Percentiles rank a stretch among this genome's conserved stretches.
phyloP scores from a whole-genome alignment of 192 early-diverging fungal species.

The Coemansia aciculifera region DNA sequence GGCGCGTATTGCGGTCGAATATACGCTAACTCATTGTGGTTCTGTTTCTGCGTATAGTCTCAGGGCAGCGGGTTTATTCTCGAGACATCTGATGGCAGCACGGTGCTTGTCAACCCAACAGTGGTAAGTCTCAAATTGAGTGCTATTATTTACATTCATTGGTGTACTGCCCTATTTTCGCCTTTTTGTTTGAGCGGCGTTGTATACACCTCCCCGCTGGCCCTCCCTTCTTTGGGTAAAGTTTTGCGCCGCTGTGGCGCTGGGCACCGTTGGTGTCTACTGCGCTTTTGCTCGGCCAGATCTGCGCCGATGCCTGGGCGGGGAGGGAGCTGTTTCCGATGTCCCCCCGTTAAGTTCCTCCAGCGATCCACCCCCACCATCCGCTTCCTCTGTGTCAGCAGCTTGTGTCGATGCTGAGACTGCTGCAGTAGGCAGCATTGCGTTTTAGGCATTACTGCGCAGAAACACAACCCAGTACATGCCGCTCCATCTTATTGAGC shows the following conservation, averaged over 20 bases:
- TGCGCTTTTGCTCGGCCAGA: slow-evolving; percentile 2
- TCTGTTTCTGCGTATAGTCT: slow-evolving; percentile 25
- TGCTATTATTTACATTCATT: neutral
- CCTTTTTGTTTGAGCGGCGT: slow-evolving; percentile 5
- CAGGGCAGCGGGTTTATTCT: slow-evolving; percentile 50
- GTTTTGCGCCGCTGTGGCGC: neutral
- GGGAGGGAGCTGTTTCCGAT: neutral
- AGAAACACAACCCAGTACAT: too few relatives aligned
- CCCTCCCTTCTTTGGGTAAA: neutral
- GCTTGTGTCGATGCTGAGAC: neutral
- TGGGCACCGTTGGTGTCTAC: slow-evolving; percentile 2
- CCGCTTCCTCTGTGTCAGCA: neutral
- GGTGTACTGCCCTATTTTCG: neutral
- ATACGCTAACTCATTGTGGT: slow-evolving; percentile 1
- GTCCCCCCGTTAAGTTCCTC: neutral
- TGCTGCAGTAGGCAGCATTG: neutral
- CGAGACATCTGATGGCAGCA: slow-evolving; percentile 48
- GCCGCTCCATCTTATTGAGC: neutral
- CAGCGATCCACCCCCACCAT: neutral
- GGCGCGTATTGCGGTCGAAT: slow-evolving; percentile 6
- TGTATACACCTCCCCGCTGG: neutral
- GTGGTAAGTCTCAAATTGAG: slow-evolving; percentile 33
- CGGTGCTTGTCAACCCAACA: slow-evolving; percentile 38
- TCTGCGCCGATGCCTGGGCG: neutral
- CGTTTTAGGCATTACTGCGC: slow-evolving; percentile 9